Conservation (phyloP, 1,284 basidiomycete species). For the Salmacisia buchloeana region DNA sequence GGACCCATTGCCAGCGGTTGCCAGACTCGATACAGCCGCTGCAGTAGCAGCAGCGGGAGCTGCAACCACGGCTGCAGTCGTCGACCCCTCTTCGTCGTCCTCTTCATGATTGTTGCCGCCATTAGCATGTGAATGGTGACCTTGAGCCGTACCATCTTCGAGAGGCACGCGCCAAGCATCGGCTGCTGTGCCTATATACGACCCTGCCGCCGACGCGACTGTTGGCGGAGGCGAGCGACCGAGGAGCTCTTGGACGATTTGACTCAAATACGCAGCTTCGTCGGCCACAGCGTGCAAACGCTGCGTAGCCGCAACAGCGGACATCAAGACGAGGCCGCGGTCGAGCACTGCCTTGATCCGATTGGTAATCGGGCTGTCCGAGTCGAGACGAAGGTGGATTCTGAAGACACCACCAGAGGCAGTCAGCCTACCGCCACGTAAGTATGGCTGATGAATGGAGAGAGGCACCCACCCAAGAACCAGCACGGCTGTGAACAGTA, state of each 20-base stretch:
- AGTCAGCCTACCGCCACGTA: not conserved
- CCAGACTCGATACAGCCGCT: no score
- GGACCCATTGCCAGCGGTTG: no score
- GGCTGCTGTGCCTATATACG: no score
- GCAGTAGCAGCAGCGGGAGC: conserved; percentile 6
- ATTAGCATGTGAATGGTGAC: not conserved
- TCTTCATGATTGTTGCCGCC: not conserved
- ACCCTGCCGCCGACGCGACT: no score
- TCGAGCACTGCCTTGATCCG: not conserved
- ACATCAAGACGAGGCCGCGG: not conserved
- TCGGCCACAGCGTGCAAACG: not conserved
- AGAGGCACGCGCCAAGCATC: not conserved
- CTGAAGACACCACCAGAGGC: not conserved
- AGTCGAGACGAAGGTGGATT: not conserved
- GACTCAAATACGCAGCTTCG: not conserved
- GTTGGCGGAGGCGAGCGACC: not conserved
- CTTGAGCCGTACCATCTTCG: not conserved
- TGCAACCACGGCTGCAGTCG: not conserved
- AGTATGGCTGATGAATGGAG: not conserved
- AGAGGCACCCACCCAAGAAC: not conserved
- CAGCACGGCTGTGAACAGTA: not conserved
- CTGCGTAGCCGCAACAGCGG: not conserved
- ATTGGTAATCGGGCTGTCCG: not conserved
- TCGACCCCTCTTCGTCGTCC: not conserved
- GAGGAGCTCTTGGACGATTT: not conserved